phyloP scores from a whole-genome alignment of 306 rosid species.

The Prunus kanzakura region DNA sequence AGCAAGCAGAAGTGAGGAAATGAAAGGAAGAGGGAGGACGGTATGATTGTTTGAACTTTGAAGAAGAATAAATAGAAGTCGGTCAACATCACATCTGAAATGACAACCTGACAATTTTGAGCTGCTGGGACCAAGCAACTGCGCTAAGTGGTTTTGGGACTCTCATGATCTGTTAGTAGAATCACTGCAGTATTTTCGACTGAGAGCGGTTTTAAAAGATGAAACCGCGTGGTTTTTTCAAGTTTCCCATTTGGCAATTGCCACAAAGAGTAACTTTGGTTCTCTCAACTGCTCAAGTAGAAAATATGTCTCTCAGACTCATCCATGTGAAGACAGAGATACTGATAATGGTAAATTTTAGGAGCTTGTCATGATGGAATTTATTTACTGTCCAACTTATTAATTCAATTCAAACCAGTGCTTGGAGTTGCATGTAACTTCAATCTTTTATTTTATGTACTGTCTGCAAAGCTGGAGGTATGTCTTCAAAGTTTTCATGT shows the following conservation, averaged over 20 bases:
- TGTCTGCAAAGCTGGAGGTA: background rate
- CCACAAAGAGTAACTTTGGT: background rate
- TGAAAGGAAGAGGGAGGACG: conserved; percentile 42
- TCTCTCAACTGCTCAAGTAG: background rate
- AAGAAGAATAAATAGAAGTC: conserved; percentile 63
- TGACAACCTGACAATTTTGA: conserved; percentile 28
- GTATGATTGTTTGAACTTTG: conserved; percentile 10
- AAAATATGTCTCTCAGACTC: background rate
- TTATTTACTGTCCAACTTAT: background rate
- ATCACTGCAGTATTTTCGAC: conserved; percentile 11
- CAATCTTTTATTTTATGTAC: background rate
- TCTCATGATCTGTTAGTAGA: conserved; percentile 13
- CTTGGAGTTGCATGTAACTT: background rate
- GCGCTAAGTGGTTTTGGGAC: conserved; percentile 24
- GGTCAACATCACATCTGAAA: conserved; percentile 50
- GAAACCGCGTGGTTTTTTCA: conserved; percentile 30
- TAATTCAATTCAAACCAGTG: background rate
- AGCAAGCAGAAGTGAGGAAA: conserved; percentile 34
- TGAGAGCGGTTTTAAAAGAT: conserved; percentile 1
- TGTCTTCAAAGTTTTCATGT: background rate
- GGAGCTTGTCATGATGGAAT: background rate
- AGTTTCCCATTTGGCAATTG: conserved; percentile 7
- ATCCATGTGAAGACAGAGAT: background rate
- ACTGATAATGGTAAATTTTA: background rate
- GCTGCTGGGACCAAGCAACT: conserved; percentile 57